Base-by-base conservation (phyloP, 441 rosid genomes). In the Pelargonium australe region DNA sequence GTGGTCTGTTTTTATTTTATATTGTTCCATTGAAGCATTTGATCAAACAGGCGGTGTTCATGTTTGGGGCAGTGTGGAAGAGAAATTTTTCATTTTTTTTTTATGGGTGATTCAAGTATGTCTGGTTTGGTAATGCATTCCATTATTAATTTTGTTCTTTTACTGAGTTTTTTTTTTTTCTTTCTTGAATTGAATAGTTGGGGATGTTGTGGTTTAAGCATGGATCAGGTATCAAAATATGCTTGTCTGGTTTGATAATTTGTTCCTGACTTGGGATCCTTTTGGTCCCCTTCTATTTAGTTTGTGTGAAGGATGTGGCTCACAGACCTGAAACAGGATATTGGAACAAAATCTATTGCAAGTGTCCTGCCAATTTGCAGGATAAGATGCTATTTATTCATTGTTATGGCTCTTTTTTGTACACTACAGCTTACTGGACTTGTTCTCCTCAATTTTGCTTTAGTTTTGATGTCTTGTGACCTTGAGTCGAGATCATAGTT, bases 61-160 rank as follows among this genome's bases (percentile, higher is more conserved):
- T 45, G 51, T 45, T 45, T 45, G n/a, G n/a, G 8, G 8, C 51
- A 7, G 51, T 45, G 51, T 45, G 51, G 8, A 45, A 45, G 8
- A 45, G 51, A 7, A 45, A 53, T 1, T 53, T 12, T 13, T 53
- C 25, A 8, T 16, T 58, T 11, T 2, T 58, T 10, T 58, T 58
- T 17, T 6, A 17, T 14, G 19, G 16, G 7, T 11, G 16, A 23
- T 58, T 58, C 13, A 23, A 23, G 10, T 13, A 3, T 6, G 63
- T 58, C 31, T 58, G 63, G 17, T 37, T 64, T 70, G 65, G 49
- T 65, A 49, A 12, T 49, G 4, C 57, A 49, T 49, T 49, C 57
- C 57, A 49, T 49, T 12, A 16, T 4, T 16, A 49, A 49, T 10
- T 12, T 2, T 49, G 16, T 49, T 49, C 16, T 49, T 49, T 49